These are phyloP conservation scores for Chloris gayana DNA, from an alignment of 176 grass and related monocot genomes.

Conservation along the genomic window DNA sequence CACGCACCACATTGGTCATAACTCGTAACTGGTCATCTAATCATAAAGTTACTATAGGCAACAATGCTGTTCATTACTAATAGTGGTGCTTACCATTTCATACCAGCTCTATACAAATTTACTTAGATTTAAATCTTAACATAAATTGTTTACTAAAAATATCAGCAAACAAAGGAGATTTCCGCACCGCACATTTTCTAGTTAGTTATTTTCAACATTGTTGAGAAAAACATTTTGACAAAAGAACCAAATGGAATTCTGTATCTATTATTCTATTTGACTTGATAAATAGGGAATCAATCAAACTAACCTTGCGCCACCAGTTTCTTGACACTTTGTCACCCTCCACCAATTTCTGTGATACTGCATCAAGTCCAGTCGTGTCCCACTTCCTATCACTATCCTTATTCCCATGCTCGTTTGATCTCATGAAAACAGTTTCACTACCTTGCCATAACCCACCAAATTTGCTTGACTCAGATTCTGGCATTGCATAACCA, in stretches of 20 bases:
- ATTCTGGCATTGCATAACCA: constrained; percentile 15
- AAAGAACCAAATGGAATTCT: constrained; percentile 15
- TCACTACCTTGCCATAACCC: constrained; percentile 82
- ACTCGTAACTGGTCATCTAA: neutral
- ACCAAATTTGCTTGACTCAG: constrained; percentile 49
- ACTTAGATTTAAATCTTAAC: neutral
- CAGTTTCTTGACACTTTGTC: constrained; percentile 84
- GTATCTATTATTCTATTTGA: neutral
- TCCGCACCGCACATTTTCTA: neutral
- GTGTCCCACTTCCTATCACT: constrained; percentile 61
- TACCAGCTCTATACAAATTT: neutral
- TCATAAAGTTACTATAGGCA: neutral
- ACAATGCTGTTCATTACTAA: neutral
- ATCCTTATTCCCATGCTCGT: constrained; percentile 66
- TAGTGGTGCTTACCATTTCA: neutral
- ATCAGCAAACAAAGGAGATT: neutral
- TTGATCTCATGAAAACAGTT: constrained; percentile 76
- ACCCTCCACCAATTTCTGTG: constrained; percentile 73
- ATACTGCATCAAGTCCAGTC: constrained; percentile 63
- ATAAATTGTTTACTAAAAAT: neutral
- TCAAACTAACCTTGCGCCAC: constrained; percentile 78
- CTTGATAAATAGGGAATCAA: constrained; percentile 18
- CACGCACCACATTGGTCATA: neutral
- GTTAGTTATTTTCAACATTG: constrained; percentile 3
- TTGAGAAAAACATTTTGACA: neutral